phyloP scores from a whole-genome alignment of 805 yeast species.

The Tetrapisispora iriomotensis region DNA sequence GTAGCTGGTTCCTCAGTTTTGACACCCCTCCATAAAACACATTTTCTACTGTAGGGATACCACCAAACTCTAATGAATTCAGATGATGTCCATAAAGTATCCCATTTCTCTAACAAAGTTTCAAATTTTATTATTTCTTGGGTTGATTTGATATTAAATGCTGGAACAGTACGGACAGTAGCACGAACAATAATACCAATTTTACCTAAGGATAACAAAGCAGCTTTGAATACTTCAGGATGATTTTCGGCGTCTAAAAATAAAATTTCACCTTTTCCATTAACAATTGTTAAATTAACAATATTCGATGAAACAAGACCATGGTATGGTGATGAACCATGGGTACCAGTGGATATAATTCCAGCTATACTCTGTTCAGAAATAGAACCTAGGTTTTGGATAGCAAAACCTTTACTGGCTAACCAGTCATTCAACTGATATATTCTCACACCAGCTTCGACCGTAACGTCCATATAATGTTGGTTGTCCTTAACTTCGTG shows the following conservation, averaged over 20 bases:
- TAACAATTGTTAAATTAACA: constrained; percentile 65
- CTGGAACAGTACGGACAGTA: constrained; percentile 75
- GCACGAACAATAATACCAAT: constrained; percentile 83
- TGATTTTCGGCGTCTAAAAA: constrained; percentile 42
- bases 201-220: constrained; percentile 78
- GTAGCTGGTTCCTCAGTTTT: constrained; percentile 59
- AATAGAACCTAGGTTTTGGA: constrained; percentile 89
- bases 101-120: constrained; percentile 63
- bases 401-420: constrained; percentile 55
- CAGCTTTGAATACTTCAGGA: constrained; percentile 66
- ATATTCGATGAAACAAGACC: constrained; percentile 84
- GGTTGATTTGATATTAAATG: constrained; percentile 66
- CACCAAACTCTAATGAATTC: constrained; percentile 95
- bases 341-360: constrained; percentile 93
- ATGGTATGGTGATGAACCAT: constrained; percentile 89
- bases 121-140: constrained; percentile 78
- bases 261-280: constrained; percentile 65
- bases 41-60: constrained; percentile 85
- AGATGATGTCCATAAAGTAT: constrained; percentile 73
- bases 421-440: constrained; percentile 62
- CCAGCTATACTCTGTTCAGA: constrained; percentile 93
- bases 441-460: constrained; percentile 86
- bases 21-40: constrained; percentile 84
- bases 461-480: constrained; percentile 76
- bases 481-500: constrained; percentile 43